A percentile compares a stretch with the other conserved stretches of the same genome.
These are phyloP conservation scores for Fusarium udum DNA, from an alignment of 2,329 filamentous ascomycete species.

Conservation along the genomic window DNA sequence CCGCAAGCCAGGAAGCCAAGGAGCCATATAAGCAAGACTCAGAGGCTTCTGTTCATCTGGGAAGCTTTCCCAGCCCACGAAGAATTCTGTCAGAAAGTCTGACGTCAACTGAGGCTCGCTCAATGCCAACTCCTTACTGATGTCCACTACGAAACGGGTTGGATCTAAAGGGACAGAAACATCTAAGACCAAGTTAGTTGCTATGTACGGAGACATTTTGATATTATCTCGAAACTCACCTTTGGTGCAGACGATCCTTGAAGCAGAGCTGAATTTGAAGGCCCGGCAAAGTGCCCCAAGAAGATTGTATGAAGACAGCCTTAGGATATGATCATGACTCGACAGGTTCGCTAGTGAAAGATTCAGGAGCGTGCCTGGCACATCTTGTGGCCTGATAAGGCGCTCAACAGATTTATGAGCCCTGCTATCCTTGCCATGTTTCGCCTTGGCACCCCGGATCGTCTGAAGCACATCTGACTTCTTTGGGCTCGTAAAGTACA, in stretches of 20 bases:
- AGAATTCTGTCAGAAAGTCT: slow-evolving; percentile 78
- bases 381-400: slow-evolving; percentile 74
- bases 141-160: slow-evolving; percentile 70
- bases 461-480: slow-evolving; percentile 71
- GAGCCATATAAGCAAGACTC: slow-evolving; percentile 75
- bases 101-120: slow-evolving; percentile 73
- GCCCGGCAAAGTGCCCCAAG: slow-evolving; percentile 72
- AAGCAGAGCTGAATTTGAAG: slow-evolving; percentile 72
- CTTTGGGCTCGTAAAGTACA: slow-evolving; percentile 75
- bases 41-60: slow-evolving; percentile 73
- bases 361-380: slow-evolving; percentile 74
- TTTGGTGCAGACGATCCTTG: slow-evolving; percentile 69
- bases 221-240: slow-evolving; percentile 51
- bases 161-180: slow-evolving; percentile 71
- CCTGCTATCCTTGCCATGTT: slow-evolving; percentile 70
- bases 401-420: slow-evolving; percentile 70
- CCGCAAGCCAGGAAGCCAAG: slow-evolving; percentile 71
- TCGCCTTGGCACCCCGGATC: slow-evolving; percentile 70
- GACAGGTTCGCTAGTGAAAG: slow-evolving; percentile 73
- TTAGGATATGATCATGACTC: slow-evolving; percentile 67
- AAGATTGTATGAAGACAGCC: slow-evolving; percentile 73
- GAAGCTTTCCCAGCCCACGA: slow-evolving; percentile 76
- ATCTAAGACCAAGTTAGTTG: slow-evolving; percentile 52
- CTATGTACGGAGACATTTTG: background rate
- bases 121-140: slow-evolving; percentile 70